Evolutionary conservation across 2,329 filamentous ascomycete genomes (phyloP).

Genomic region (Calonectria crousiana): DNA sequence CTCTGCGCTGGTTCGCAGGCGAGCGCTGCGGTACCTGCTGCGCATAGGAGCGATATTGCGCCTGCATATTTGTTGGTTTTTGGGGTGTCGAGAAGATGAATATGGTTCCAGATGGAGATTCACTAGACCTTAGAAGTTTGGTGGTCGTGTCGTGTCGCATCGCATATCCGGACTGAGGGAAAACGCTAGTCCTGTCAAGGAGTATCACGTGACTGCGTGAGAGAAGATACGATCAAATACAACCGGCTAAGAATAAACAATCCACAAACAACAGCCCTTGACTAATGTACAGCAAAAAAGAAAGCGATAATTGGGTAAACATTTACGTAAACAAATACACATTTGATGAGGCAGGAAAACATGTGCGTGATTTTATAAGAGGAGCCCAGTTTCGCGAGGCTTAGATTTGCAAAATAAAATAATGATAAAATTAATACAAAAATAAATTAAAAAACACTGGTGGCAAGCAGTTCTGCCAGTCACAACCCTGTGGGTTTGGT

Average conservation of each 20-base stretch:
- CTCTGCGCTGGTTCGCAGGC: conserved; percentile 62
- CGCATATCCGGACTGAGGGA: conserved; percentile 28
- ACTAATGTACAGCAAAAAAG: not conserved
- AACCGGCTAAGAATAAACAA: not conserved
- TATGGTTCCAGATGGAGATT: conserved; percentile 19
- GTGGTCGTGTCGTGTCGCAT: conserved; percentile 44
- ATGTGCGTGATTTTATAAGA: not conserved
- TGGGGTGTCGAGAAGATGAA: conserved; percentile 11
- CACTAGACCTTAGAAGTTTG: conserved; percentile 14
- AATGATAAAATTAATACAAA: no score
- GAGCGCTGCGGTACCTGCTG: conserved; percentile 64
- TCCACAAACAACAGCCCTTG: not conserved
- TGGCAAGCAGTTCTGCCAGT: not conserved
- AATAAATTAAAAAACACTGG: no score
- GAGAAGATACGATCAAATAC: not conserved
- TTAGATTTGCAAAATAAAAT: not conserved
- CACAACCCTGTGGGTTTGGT: not conserved
- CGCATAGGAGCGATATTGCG: conserved; percentile 64
- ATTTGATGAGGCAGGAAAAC: not conserved
- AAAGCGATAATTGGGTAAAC: not conserved
- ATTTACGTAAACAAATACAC: not conserved
- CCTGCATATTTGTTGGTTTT: conserved; percentile 59
- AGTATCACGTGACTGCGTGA: conserved; percentile 37
- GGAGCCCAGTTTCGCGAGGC: not conserved
- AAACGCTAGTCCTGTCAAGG: conserved; percentile 27